Evolutionary conservation across 2,329 filamentous ascomycete genomes (phyloP).

Genomic region (Hymenoscyphus linearis): DNA sequence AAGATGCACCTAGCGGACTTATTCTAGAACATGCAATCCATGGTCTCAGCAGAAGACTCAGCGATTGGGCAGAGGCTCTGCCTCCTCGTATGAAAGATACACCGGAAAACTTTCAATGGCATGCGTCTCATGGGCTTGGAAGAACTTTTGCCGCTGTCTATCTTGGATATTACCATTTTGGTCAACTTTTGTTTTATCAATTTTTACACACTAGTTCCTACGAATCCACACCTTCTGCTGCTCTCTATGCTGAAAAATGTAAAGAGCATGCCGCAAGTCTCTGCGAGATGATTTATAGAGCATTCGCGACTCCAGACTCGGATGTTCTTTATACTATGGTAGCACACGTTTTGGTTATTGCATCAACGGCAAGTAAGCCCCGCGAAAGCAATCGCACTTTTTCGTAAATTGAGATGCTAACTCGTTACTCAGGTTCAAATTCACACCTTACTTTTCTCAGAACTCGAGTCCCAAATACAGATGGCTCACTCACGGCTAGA

Average conservation of each 20-base stretch:
- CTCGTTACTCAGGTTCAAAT: conserved; percentile 33
- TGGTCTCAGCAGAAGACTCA: conserved; percentile 31
- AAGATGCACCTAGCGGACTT: conserved; percentile 20
- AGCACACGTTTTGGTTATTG: conserved; percentile 42
- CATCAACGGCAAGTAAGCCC: conserved; percentile 34
- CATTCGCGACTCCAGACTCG: conserved; percentile 34
- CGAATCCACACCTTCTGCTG: conserved; percentile 8
- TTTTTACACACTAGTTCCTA: conserved; percentile 36
- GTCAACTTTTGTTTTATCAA: conserved; percentile 43
- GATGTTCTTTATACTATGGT: conserved; percentile 40
- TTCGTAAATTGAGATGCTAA: neutral
- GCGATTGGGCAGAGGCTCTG: conserved; percentile 34
- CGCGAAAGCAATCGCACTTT: too few species aligned
- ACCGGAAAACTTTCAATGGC: conserved; percentile 35
- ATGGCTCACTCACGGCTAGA: conserved; percentile 36
- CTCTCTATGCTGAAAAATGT: conserved; percentile 36
- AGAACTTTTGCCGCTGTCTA: conserved; percentile 41
- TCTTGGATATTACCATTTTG: conserved; percentile 43
- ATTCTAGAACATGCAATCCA: conserved; percentile 12
- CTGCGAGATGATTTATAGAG: conserved; percentile 38
- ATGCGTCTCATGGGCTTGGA: conserved; percentile 37
- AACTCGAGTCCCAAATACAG: conserved; percentile 33
- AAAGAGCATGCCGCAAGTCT: conserved; percentile 37
- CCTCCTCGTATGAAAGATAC: conserved; percentile 36
- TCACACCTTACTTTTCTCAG: conserved; percentile 40